Conservation (phyloP, 345 rosid genomes). For the Limnanthes douglasii region DNA sequence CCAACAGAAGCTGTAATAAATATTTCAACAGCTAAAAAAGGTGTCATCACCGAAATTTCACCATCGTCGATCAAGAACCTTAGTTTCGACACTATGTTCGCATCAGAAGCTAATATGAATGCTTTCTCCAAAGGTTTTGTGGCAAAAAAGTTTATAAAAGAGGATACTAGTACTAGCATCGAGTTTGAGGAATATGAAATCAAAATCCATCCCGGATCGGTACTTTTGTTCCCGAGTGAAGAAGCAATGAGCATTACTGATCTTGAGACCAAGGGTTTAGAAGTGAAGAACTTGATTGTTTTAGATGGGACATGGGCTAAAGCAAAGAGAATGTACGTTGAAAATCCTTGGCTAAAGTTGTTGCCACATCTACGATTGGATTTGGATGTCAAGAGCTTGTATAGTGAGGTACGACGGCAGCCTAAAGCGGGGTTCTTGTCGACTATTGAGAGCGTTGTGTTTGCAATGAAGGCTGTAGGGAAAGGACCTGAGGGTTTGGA, state of each 20-base stretch:
- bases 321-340: slow-evolving; percentile 62
- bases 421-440: slow-evolving; percentile 70
- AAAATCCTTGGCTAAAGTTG: slow-evolving; percentile 82
- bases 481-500: slow-evolving; percentile 33
- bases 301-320: slow-evolving; percentile 86
- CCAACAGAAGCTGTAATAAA: slow-evolving; percentile 8
- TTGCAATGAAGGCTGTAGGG: slow-evolving; percentile 46
- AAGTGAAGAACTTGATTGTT: slow-evolving; percentile 57
- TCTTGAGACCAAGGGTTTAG: slow-evolving; percentile 21
- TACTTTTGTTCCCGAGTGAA: slow-evolving; percentile 49
- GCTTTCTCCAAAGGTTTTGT: slow-evolving; percentile 47
- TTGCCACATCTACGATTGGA: slow-evolving; percentile 67
- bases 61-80: slow-evolving; percentile 12
- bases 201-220: slow-evolving; percentile 43
- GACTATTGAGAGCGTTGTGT: slow-evolving; percentile 67
- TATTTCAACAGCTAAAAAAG: slow-evolving; percentile 26
- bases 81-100: slow-evolving; percentile 28
- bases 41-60: slow-evolving; percentile 18
- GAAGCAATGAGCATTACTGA: slow-evolving; percentile 29
- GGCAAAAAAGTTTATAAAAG: slow-evolving; percentile 34
- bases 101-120: slow-evolving; percentile 17
- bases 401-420: slow-evolving; percentile 55
- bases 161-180: too few species aligned
- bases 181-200: slow-evolving; percentile 46
- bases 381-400: slow-evolving; percentile 42